Evolutionary conservation across 2,329 filamentous ascomycete species (phyloP), one percentile per base, ranked within the genome.

Genomic region (Helotiales sp.): DNA sequence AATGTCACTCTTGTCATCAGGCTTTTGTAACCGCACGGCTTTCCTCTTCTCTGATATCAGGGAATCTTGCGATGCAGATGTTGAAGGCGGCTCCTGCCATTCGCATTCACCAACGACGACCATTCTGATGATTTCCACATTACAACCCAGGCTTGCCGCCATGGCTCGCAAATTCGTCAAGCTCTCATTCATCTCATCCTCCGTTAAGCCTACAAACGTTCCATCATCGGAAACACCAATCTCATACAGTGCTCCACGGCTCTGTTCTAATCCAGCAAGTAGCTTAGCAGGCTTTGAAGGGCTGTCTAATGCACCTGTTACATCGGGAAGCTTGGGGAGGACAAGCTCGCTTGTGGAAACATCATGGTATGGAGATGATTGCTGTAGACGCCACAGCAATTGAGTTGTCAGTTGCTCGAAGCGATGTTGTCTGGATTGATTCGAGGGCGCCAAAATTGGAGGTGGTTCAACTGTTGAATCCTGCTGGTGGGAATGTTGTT

Each of bases 201-300:
- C 89, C 1, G 93, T 92, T 55, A 99, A 83, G 0, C 96, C 96
- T 49, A 97, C 88, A 66, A 99, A 89, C 0, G 91, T 93, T 7
- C 96, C 96, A 80, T 98, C 93, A 78, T 99, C 96, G 30, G 94
- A 91, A 10, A 99, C 93, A 0, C 96, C 96, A 78, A 99, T 97
- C 78, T 99, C 95, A 74, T 99, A 99, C 59, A 98, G 80, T 0
- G 96, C 96, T 5, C 96, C 96, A 72, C 93, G 91, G 17, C 93
- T 97, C 77, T 97, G 94, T 77, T 98, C 95, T 8, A 99, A 82
- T 0, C 96, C 93, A 1, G 94, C 88, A 6, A 93, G 82, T 47
- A 91, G 82, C 69, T 89, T 87, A 7, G 80, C 82, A 1, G 86
- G 81, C 66, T 83, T 81, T 60, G 85, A 77, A 7, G 84, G 80